phyloP scores from a whole-genome alignment of 495 filamentous ascomycete genomes.

The Hyaloscypha variabilis region DNA sequence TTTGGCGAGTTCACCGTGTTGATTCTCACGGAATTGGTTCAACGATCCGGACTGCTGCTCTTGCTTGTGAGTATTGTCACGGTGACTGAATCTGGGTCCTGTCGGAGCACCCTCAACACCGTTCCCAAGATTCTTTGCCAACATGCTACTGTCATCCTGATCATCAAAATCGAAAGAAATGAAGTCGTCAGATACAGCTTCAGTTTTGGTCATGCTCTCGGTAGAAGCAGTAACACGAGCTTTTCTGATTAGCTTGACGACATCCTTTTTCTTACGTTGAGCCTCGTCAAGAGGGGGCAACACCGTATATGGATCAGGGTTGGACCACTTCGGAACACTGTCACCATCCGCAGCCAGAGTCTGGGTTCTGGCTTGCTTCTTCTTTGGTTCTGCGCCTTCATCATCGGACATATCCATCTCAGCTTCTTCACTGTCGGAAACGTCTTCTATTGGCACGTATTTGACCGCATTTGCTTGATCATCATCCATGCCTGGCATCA shows the following conservation, averaged over 20 bases:
- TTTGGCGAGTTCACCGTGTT: background rate
- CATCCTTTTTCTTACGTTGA: slow-evolving; percentile 72
- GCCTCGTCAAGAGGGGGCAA: slow-evolving; percentile 72
- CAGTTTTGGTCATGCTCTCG: slow-evolving; percentile 47
- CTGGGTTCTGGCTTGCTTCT: slow-evolving; percentile 30
- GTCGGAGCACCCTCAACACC: slow-evolving; percentile 35
- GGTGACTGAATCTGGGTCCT: slow-evolving; percentile 31
- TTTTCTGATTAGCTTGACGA: slow-evolving; percentile 86
- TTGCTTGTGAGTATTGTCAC: slow-evolving; percentile 33
- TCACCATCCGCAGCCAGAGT: slow-evolving; percentile 41
- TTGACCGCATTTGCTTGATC: slow-evolving; percentile 41
- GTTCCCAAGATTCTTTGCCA: slow-evolving; percentile 9
- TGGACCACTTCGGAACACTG: slow-evolving; percentile 79
- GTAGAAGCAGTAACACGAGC: slow-evolving; percentile 56
- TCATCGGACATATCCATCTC: slow-evolving; percentile 64
- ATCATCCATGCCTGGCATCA: slow-evolving; percentile 34
- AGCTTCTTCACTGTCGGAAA: slow-evolving; percentile 74
- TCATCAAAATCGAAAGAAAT: slow-evolving; percentile 72
- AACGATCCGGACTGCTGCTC: background rate
- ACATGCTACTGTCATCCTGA: slow-evolving; percentile 12
- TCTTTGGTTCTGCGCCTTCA: slow-evolving; percentile 45
- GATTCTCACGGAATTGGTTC: slow-evolving; percentile 4
- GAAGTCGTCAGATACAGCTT: slow-evolving; percentile 71
- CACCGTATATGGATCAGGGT: slow-evolving; percentile 88
- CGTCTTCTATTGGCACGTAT: slow-evolving; percentile 54